phyloP scores from a whole-genome alignment of 345 rosid species.

The Linum trigynum region DNA sequence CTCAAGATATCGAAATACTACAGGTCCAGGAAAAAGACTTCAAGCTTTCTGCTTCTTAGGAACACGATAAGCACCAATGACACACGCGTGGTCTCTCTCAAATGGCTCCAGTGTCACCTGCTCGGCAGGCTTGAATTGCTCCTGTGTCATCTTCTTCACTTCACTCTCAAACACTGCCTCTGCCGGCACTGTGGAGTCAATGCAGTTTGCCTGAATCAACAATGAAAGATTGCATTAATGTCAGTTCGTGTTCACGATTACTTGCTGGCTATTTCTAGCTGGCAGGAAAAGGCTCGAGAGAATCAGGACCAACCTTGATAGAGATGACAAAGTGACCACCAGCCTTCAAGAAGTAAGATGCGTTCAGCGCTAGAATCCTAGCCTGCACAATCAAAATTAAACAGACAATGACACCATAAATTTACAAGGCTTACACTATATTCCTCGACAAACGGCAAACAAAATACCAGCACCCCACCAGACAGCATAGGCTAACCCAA shows the following conservation, averaged over 20 bases:
- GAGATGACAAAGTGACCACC: slow-evolving; percentile 98
- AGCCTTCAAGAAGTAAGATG: slow-evolving; percentile 68
- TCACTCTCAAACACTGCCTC: slow-evolving; percentile 78
- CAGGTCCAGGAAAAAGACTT: neutral
- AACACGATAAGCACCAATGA: slow-evolving; percentile 76
- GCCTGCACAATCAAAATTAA: slow-evolving; percentile 42
- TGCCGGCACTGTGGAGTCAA: slow-evolving; percentile 80
- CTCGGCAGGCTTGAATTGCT: slow-evolving; percentile 78
- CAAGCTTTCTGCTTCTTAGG: slow-evolving; percentile 66
- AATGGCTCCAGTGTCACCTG: slow-evolving; percentile 94
- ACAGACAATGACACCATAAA: neutral
- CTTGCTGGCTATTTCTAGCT: too few species aligned
- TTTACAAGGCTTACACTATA: too few species aligned
- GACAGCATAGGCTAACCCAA: too few species aligned
- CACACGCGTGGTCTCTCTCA: slow-evolving; percentile 96
- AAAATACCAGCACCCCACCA: too few species aligned
- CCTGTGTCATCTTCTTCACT: slow-evolving; percentile 75
- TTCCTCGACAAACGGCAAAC: too few species aligned
- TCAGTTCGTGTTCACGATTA: too few species aligned
- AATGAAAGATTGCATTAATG: too few species aligned
- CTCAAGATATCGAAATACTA: too few species aligned
- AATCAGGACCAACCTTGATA: slow-evolving; percentile 61
- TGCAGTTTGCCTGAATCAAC: slow-evolving; percentile 66
- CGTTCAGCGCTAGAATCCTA: slow-evolving; percentile 85
- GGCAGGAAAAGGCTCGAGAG: neutral